phyloP scores from a whole-genome alignment of 768 basidiomycete genomes.

The Calvatia gigantea region DNA sequence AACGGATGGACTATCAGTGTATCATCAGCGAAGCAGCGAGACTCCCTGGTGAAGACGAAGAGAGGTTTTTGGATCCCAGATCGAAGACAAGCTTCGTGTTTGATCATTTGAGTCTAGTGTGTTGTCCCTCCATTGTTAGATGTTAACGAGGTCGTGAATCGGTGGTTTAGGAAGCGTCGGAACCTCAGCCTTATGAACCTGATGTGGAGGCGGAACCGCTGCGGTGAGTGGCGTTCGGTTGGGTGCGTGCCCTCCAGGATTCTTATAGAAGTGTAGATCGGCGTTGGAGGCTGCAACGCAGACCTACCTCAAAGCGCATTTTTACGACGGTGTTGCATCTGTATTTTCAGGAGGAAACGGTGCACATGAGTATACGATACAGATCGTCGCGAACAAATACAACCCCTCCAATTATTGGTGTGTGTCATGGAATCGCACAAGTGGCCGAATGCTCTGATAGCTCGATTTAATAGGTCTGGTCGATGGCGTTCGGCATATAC shows the following conservation, averaged over 20 bases:
- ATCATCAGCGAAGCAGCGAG: constrained; percentile 76
- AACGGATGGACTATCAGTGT: constrained; percentile 45
- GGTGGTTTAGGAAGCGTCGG: constrained; percentile 65
- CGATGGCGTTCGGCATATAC: constrained; percentile 90
- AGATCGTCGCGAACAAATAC: constrained; percentile 95
- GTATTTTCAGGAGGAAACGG: constrained; percentile 57
- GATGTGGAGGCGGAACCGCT: constrained; percentile 68
- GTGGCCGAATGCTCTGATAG: not conserved
- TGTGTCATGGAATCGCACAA: no score
- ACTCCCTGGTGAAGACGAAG: constrained; percentile 43
- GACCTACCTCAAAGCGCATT: constrained; percentile 78
- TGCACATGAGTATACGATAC: constrained; percentile 55
- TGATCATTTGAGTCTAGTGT: constrained; percentile 81
- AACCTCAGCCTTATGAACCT: constrained; percentile 60
- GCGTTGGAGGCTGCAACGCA: constrained; percentile 68
- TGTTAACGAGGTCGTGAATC: constrained; percentile 11
- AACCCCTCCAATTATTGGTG: constrained; percentile 93
- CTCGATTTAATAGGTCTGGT: constrained; percentile 64
- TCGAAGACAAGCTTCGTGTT: constrained; percentile 77
- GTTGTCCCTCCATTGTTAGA: constrained; percentile 21
- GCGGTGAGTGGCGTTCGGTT: constrained; percentile 45
- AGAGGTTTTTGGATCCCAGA: constrained; percentile 82
- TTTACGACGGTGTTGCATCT: constrained; percentile 70
- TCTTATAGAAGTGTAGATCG: constrained; percentile 37
- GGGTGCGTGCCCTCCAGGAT: not conserved